A percentile compares a stretch with the other conserved stretches of the same genome.
Evolutionary conservation across 2,329 filamentous ascomycete species (phyloP).

Genomic region (Phyllosticta ampelicida): DNA sequence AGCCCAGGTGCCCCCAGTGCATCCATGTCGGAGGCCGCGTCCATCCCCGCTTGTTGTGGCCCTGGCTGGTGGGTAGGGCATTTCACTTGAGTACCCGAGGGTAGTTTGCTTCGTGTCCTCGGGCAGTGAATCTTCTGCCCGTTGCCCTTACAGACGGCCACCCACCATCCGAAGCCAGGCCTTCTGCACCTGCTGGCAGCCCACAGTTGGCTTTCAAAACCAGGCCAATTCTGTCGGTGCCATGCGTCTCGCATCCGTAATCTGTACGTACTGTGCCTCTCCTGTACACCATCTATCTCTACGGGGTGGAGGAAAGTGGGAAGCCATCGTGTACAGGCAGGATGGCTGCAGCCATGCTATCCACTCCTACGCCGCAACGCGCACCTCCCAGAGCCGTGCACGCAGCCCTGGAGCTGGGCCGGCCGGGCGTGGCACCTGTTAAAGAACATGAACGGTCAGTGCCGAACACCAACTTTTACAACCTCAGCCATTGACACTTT

Average conservation of each 20-base stretch:
- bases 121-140: not conserved
- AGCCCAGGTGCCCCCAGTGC: no score
- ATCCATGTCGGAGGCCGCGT: not conserved
- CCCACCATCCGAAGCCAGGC: not conserved
- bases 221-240: not conserved
- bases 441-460: not conserved
- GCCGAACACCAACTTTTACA: not conserved
- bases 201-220: not conserved
- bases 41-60: not conserved
- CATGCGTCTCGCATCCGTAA: not conserved
- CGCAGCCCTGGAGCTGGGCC: not conserved
- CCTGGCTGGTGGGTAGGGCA: not conserved
- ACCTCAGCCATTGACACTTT: not conserved
- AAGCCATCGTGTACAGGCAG: not conserved
- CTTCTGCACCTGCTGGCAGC: not conserved
- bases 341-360: not conserved
- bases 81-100: not conserved
- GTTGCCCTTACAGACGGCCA: not conserved
- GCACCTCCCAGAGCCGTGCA: constrained; percentile 5
- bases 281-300: not conserved
- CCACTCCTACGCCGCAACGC: not conserved
- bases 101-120: not conserved
- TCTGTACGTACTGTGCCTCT: not conserved
- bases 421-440: not conserved
- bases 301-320: not conserved